Evolutionary conservation across 2,329 filamentous ascomycete genomes (phyloP).

Genomic region (Talaromyces sp.): DNA sequence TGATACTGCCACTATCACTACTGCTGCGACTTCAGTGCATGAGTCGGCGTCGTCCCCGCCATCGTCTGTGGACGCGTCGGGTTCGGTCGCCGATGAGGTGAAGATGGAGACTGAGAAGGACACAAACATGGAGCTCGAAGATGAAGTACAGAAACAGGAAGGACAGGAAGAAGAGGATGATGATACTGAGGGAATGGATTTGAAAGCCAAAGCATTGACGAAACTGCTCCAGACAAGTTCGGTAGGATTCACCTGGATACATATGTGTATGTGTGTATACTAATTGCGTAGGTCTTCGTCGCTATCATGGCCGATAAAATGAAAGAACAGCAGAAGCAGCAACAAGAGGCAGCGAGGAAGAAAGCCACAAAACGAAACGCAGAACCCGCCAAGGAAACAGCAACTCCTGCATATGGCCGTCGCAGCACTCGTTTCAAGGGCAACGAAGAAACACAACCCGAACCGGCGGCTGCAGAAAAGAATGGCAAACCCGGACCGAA

Average conservation of each 20-base stretch:
- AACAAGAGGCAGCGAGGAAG: conserved; percentile 38
- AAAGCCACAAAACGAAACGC: conserved; percentile 30
- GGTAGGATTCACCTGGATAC: conserved; percentile 18
- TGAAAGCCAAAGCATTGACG: conserved; percentile 40
- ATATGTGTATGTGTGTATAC: background rate
- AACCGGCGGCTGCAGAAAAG: conserved; percentile 13
- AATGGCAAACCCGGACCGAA: conserved; percentile 17
- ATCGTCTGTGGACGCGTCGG: conserved; percentile 21
- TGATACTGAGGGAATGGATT: conserved; percentile 36
- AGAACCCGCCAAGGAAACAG: conserved; percentile 23
- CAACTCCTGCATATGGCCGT: conserved; percentile 14
- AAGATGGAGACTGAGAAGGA: conserved; percentile 7
- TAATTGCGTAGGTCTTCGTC: conserved; percentile 36
- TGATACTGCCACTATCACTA: conserved; percentile 20
- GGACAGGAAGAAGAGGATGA: conserved; percentile 12
- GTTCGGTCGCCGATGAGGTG: conserved; percentile 5
- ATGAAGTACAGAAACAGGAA: background rate
- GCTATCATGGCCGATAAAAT: conserved; percentile 48
- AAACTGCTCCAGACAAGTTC: conserved; percentile 43
- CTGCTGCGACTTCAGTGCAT: conserved; percentile 19
- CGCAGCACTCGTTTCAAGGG: conserved; percentile 29
- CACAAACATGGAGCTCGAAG: background rate
- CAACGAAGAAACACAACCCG: conserved; percentile 14
- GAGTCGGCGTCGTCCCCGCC: conserved; percentile 26
- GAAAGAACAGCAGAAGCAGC: conserved; percentile 39